Base-by-base conservation (phyloP, 306 rosid genomes). In the Dryas drummondii region DNA sequence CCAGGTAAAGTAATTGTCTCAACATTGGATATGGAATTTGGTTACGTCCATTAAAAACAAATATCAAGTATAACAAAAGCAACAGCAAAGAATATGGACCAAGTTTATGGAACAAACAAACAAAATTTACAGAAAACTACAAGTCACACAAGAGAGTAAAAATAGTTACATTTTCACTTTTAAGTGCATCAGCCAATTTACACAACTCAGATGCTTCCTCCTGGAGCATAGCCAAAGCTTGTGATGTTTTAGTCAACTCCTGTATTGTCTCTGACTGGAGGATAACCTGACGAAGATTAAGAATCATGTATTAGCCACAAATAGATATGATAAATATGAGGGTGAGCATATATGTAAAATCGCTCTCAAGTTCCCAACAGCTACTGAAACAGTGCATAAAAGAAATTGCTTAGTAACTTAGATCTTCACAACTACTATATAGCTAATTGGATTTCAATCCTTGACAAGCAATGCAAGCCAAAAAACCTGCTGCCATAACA, bases 181-280 rank as follows among this genome's bases (percentile, higher is more conserved):
- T 87, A 80, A 73, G 85, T 45, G 84, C 78, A 84, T 82, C 86
- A 49, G 67, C 86, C 72, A 78, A 63, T 85, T 86, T 94, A 48
- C 82, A 90, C 79, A 94, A 80, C 68, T 82, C 82, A 32, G 93
- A 84, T 13, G 89, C 88, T 80, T 94, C 97, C 79, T 80, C 88
- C 77, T 88, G 97, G 63, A 89, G 88, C 69, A 74, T 66, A 58
- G 92, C 88, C 77, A 94, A 83, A n/a, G 86, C 82, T 76, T 87
- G 84, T 4, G 99, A 94, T 15, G 97, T 92, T 90, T 87, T 90
- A 10, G 88, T 94, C 85, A 94, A 81, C 86, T 94, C 99, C 65
- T 91, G 97, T 71, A 94, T 91, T 49, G 99, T 92, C 84, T 94
- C 97, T 0, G 99, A 94, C 84, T 90, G 97, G 70, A 94, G 99